Evolutionary conservation across 2,329 filamentous ascomycete genomes (phyloP), one percentile per base, ranked within the genome.

Genomic region (Ceratocystis huliohia): DNA sequence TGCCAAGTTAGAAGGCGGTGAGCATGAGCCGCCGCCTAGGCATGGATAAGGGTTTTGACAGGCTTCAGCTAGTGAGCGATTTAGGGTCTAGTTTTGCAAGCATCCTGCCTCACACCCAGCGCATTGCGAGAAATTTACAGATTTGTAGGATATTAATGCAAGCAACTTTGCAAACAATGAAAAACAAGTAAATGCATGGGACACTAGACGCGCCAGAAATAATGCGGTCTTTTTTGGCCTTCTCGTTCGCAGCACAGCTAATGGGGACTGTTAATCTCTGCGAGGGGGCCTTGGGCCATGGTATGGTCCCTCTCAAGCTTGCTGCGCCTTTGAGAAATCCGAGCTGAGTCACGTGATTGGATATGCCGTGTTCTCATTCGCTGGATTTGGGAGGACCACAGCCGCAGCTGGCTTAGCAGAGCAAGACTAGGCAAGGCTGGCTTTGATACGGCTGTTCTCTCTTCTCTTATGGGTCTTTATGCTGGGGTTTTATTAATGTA

Each of bases 301-400:
- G 44, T 63, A 59, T 37, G 56, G 56, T 59, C 56, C 56, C 56
- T 59, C 56, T 59, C 56, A n/a, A 59, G 56, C 56, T 37, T 59
- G 56, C 56, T 59, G 56, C 56, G 56, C 56, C 56, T 25, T 59
- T 59, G 28, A 17, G 56, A 59, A 41, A 59, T 59, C 56, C 56
- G 56, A 59, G 56, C 56, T 33, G 56, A 5, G 28, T 59, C 56
- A 59, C 56, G 56, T 59, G 56, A 59, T 5, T 2, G 13, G 1
- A n/a, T 1, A 37, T 20, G 7, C 28, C 56, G 56, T 30, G 56
- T 15, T 59, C 56, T 59, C 56, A 59, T 59, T 59, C 56, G 56
- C 56, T 59, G 28, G 56, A 41, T 41, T 8, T 59, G 56, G 56
- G 15, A 33, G 28, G 7, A 30, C 28, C 56, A n/a, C 56, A 59